phyloP scores from a whole-genome alignment of 352 stramenopile genomes.

The Phytophthora fragariae region DNA sequence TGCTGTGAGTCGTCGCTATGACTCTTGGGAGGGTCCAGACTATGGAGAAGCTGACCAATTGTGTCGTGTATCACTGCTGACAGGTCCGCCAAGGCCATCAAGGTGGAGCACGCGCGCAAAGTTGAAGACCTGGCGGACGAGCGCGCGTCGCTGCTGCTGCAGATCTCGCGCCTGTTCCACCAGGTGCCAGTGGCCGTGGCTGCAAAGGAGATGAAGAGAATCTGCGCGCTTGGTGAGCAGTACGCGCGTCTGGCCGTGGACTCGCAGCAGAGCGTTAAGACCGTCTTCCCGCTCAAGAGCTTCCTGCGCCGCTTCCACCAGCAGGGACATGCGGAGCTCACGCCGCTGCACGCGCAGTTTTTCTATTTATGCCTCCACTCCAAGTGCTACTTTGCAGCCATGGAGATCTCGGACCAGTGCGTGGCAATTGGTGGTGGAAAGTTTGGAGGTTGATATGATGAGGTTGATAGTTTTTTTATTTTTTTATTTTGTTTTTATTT shows the following conservation, averaged over 20 bases:
- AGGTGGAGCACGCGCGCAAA: slow-evolving; percentile 54
- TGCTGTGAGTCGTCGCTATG: slow-evolving; percentile 49
- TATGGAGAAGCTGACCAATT: background rate
- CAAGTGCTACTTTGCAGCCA: slow-evolving; percentile 82
- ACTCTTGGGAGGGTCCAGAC: background rate
- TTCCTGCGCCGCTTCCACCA: slow-evolving; percentile 71
- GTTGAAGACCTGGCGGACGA: slow-evolving; percentile 30
- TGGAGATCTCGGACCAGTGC: slow-evolving; percentile 75
- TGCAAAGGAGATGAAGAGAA: slow-evolving; percentile 64
- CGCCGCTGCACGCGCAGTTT: slow-evolving; percentile 73
- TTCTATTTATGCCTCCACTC: slow-evolving; percentile 83
- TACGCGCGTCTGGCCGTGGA: slow-evolving; percentile 60
- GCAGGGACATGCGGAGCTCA: slow-evolving; percentile 64
- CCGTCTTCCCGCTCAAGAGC: slow-evolving; percentile 74
- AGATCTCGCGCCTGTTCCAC: slow-evolving; percentile 63
- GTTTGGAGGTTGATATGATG: background rate
- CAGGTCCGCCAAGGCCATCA: slow-evolving; percentile 61
- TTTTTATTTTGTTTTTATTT: slow-evolving; percentile 6
- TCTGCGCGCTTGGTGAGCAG: slow-evolving; percentile 63
- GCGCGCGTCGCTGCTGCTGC: slow-evolving; percentile 41
- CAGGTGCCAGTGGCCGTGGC: slow-evolving; percentile 58
- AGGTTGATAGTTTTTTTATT: background rate
- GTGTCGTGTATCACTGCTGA: background rate
- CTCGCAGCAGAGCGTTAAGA: slow-evolving; percentile 62
- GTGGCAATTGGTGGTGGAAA: slow-evolving; percentile 1